A percentile compares a stretch with the other conserved stretches of the same genome.
phyloP scores from a whole-genome alignment of 139 green algal species.

The Protoeuglena noctilucae region DNA sequence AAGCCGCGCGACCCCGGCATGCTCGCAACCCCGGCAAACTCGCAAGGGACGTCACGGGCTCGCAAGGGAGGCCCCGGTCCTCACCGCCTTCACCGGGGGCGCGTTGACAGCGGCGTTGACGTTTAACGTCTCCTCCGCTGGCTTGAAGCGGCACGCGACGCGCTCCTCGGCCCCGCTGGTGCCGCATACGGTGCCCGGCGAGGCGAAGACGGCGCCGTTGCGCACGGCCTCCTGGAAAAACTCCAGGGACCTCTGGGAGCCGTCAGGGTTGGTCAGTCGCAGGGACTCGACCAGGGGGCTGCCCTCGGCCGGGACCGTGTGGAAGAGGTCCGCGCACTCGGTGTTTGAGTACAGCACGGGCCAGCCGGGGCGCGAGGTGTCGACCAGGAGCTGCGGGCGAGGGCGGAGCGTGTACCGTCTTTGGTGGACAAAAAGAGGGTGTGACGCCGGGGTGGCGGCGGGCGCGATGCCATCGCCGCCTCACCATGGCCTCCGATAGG shows the following conservation, averaged over 20 bases:
- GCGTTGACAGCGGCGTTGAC: background rate
- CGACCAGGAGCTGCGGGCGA: background rate
- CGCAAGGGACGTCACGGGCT: background rate
- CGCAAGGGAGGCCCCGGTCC: background rate
- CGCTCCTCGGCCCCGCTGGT: too few relatives aligned
- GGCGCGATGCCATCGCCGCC: too few relatives aligned
- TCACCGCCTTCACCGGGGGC: background rate
- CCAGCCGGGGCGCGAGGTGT: background rate
- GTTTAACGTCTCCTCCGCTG: background rate
- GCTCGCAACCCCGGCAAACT: background rate
- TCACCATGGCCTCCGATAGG: background rate
- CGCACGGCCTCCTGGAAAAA: background rate
- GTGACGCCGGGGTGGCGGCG: too few relatives aligned
- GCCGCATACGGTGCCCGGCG: background rate
- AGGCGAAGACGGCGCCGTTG: background rate
- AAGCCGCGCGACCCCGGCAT: background rate
- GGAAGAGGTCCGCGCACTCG: background rate
- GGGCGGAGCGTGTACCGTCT: too few relatives aligned
- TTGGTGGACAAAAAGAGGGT: too few relatives aligned
- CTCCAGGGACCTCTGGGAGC: background rate
- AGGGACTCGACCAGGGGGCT: background rate
- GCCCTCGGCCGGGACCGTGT: background rate
- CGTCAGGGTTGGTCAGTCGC: background rate
- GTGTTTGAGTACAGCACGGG: background rate
- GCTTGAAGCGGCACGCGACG: background rate